Evolutionary conservation across 1,139 yeast species (phyloP).

Genomic region (Yamadazyma sp.): DNA sequence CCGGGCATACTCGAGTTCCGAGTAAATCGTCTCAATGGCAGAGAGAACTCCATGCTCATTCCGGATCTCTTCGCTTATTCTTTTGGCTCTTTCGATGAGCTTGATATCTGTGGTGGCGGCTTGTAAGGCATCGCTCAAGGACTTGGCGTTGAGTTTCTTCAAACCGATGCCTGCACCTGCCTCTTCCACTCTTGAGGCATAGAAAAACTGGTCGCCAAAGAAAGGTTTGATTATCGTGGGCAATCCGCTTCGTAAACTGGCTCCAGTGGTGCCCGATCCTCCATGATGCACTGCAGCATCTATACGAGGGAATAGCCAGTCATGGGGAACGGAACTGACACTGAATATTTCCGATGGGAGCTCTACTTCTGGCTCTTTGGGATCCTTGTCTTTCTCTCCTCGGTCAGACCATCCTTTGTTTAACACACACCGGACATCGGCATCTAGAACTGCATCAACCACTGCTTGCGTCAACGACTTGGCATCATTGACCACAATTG

Average conservation of each 20-base stretch:
- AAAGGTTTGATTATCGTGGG: conserved; percentile 93
- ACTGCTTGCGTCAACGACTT: conserved; percentile 74
- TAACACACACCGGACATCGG: conserved; percentile 82
- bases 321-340: conserved; percentile 81
- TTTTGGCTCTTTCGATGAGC: conserved; percentile 64
- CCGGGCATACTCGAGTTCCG: conserved; percentile 77
- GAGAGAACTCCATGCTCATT: conserved; percentile 75
- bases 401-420: conserved; percentile 97
- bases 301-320: conserved; percentile 85
- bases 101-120: conserved; percentile 67
- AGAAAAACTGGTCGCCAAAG: conserved; percentile 94
- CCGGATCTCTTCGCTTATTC: conserved; percentile 59
- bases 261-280: conserved; percentile 97
- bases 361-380: background rate
- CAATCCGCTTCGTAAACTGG: conserved; percentile 77
- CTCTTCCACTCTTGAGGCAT: conserved; percentile 83
- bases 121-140: conserved; percentile 64
- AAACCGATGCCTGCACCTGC: conserved; percentile 82
- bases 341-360: conserved; percentile 66
- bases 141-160: conserved; percentile 62
- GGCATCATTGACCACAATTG: conserved; percentile 87
- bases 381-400: conserved; percentile 29
- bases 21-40: conserved; percentile 76
- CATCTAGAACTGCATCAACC: conserved; percentile 69
- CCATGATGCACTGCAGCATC: conserved; percentile 98